Evolutionary conservation across 2,329 filamentous ascomycete species (phyloP).

Genomic region (Aspergillus chevalieri): DNA sequence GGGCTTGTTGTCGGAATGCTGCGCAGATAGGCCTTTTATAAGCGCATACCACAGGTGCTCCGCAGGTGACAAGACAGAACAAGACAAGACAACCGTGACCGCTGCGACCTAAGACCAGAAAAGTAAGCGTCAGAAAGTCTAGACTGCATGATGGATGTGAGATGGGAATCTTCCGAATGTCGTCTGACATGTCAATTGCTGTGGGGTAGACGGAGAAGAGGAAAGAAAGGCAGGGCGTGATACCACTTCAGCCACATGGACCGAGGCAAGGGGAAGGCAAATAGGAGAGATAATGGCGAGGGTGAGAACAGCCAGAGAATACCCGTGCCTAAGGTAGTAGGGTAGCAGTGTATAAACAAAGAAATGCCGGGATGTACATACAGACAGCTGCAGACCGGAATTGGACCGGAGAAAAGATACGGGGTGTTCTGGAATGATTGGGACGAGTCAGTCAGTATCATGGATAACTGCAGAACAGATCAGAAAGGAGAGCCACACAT

Average conservation of each 20-base stretch:
- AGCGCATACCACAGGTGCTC: constrained; percentile 11
- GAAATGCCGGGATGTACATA: constrained; percentile 16
- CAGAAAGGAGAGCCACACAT: constrained; percentile 1
- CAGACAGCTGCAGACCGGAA: not conserved
- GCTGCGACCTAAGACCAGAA: not conserved
- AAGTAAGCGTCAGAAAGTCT: constrained; percentile 1
- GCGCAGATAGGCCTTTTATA: constrained; percentile 21
- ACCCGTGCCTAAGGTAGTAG: not conserved
- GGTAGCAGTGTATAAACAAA: not conserved
- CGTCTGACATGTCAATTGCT: constrained; percentile 16
- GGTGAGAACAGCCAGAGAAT: no score
- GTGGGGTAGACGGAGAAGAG: not conserved
- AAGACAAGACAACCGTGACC: not conserved
- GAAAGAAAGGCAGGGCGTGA: not conserved
- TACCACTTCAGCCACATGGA: constrained; percentile 3
- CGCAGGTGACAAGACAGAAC: no score
- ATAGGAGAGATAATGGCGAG: not conserved
- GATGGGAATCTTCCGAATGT: constrained; percentile 6
- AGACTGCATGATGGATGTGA: constrained; percentile 7
- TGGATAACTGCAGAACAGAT: not conserved
- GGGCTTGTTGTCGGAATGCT: constrained; percentile 26
- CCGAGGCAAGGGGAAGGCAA: constrained; percentile 1
- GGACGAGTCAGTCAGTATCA: not conserved
- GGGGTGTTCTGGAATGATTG: not conserved
- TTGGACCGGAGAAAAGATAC: no score